phyloP scores from a whole-genome alignment of 495 filamentous ascomycete genomes.

The Pyrenula massariospora region DNA sequence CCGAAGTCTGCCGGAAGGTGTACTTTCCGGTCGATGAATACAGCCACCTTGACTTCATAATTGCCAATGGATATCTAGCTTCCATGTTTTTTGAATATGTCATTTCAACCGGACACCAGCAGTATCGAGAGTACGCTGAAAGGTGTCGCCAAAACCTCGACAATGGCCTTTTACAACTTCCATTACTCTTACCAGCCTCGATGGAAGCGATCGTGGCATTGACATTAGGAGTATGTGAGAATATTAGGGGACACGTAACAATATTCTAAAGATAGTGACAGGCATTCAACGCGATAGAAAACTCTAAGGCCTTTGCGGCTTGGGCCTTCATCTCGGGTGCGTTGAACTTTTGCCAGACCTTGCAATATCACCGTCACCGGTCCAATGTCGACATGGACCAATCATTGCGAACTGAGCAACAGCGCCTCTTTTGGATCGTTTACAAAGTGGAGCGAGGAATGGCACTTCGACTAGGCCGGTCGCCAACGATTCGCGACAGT shows the following conservation, averaged over 20 bases:
- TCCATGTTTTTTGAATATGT: constrained; percentile 12
- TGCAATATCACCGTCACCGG: constrained; percentile 9
- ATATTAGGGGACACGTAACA: background rate
- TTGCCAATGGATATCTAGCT: constrained; percentile 14
- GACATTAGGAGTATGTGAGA: constrained; percentile 9
- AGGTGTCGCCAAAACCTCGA: constrained; percentile 9
- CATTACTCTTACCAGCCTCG: constrained; percentile 11
- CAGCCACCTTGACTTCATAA: constrained; percentile 11
- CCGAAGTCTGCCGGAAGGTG: constrained; percentile 13
- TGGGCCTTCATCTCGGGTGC: constrained; percentile 14
- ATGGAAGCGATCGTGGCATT: constrained; percentile 12
- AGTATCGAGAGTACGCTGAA: constrained; percentile 4
- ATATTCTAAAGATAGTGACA: background rate
- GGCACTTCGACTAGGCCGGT: constrained; percentile 10
- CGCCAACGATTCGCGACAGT: constrained; percentile 12
- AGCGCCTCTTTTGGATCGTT: constrained; percentile 13
- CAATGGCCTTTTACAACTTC: constrained; percentile 7
- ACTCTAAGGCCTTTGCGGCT: constrained; percentile 9
- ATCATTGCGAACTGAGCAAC: constrained; percentile 1
- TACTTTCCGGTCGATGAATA: constrained; percentile 15
- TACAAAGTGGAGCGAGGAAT: constrained; percentile 12
- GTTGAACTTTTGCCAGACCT: constrained; percentile 8
- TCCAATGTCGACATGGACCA: constrained; percentile 1
- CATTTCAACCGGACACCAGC: constrained; percentile 2
- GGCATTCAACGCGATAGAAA: constrained; percentile 13